Percentiles rank a stretch among this genome's conserved stretches.
phyloP scores from a whole-genome alignment of 768 basidiomycete genomes.

The Suillus alpinus region DNA sequence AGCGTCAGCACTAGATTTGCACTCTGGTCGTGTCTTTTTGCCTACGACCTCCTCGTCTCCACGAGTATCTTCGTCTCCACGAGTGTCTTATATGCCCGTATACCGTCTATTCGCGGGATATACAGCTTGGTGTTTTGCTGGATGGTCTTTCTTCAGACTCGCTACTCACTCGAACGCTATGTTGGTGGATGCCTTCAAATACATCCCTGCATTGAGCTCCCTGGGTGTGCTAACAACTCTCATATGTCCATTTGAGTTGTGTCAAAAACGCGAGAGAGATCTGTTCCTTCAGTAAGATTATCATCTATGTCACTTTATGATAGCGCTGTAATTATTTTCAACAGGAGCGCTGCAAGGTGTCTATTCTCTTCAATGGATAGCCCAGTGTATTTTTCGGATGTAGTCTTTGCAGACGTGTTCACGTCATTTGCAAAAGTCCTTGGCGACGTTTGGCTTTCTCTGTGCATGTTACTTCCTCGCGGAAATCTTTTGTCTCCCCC shows the following conservation, averaged over 20 bases:
- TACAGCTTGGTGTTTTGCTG: conserved; percentile 53
- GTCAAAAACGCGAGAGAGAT: conserved; percentile 70
- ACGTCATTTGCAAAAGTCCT: conserved; percentile 97
- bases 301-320: not conserved
- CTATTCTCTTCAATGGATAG: conserved; percentile 57
- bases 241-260: conserved; percentile 63
- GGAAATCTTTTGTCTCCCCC: conserved; percentile 71
- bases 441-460: conserved; percentile 89
- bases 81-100: conserved; percentile 50
- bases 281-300: conserved; percentile 72
- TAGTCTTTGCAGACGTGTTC: conserved; percentile 91
- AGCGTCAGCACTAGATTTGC: conserved; percentile 64
- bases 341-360: conserved; percentile 74
- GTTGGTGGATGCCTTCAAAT: conserved; percentile 73
- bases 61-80: conserved; percentile 25
- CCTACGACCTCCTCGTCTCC: conserved; percentile 19
- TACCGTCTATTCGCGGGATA: conserved; percentile 71
- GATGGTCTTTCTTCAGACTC: conserved; percentile 69
- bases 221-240: conserved; percentile 55
- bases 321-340: not conserved
- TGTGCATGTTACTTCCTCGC: conserved; percentile 83
- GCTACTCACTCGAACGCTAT: conserved; percentile 54
- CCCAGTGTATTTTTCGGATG: conserved; percentile 83
- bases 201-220: conserved; percentile 68
- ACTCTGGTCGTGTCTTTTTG: conserved; percentile 11